Percentiles rank a stretch among this genome's conserved stretches.
Evolutionary conservation across 2,329 filamentous ascomycete species (phyloP).

Genomic region (Fusarium humuli): DNA sequence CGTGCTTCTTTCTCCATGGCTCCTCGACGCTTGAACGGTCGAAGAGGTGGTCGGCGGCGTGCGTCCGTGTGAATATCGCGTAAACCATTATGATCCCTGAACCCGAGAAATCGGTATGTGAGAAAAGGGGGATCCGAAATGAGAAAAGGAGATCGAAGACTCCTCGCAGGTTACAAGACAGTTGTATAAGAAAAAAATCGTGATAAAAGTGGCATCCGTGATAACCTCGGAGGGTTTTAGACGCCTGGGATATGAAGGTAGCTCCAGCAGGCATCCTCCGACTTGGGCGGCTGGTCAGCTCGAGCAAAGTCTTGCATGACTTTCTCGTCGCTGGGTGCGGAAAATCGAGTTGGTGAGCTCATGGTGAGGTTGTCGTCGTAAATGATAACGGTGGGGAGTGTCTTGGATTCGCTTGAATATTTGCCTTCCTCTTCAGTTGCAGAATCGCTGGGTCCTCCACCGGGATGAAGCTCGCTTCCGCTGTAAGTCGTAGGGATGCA

Average conservation of each 20-base stretch:
- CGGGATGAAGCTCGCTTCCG: conserved; percentile 64
- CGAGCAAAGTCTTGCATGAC: conserved; percentile 36
- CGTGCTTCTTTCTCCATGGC: conserved; percentile 1
- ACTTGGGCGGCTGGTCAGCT: conserved; percentile 21
- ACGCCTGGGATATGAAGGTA: conserved; percentile 54
- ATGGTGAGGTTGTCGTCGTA: conserved; percentile 54
- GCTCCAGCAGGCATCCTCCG: conserved; percentile 51
- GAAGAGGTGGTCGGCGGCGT: neutral
- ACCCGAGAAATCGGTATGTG: conserved; percentile 28
- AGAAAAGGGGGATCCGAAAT: conserved; percentile 9
- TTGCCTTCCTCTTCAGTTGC: neutral
- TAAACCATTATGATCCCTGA: conserved; percentile 26
- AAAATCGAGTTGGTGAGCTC: conserved; percentile 44
- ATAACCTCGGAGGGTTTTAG: conserved; percentile 29
- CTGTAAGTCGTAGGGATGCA: conserved; percentile 71
- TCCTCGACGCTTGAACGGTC: neutral
- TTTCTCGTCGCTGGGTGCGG: conserved; percentile 44
- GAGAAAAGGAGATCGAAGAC: conserved; percentile 16
- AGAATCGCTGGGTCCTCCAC: neutral
- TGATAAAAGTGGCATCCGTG: neutral
- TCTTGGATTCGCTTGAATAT: neutral
- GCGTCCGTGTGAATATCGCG: conserved; percentile 9
- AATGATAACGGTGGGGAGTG: conserved; percentile 51
- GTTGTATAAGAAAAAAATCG: neutral
- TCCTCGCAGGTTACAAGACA: conserved; percentile 28